Base-by-base conservation (phyloP, 2,329 filamentous ascomycete species). In the Colletotrichum sidae region DNA sequence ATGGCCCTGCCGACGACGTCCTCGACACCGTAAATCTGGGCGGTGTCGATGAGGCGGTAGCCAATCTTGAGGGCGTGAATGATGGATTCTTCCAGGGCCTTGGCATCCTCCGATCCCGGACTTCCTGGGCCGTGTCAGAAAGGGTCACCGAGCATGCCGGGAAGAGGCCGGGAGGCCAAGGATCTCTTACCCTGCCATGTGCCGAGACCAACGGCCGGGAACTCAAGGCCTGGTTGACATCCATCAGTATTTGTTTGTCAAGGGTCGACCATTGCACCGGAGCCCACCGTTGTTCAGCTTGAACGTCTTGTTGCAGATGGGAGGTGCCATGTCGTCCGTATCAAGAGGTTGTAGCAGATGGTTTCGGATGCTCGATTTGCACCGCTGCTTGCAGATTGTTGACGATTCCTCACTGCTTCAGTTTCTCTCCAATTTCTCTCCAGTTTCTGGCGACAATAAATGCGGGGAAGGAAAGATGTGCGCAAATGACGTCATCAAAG, bases 41-140 rank as follows among this genome's bases (percentile, higher is more conserved):
- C 70, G 9, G 55, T 75, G 60, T 76, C 74, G 55, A 76, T 68
- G 45, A 72, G 70, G 9, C 75, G 75, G 63, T 76, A 76, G 25
- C 75, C 75, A 12, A 55, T 55, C 42, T 72, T 67, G 11, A 77
- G 60, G 11, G 75, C 73, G 55, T 72, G 67, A 58, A 70, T 64
- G 55, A 79, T 74, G 42, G 74, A 74, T 68, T 71, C 71, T 34
- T 75, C 69, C 37, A 75, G 57, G 17, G 70, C 65, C 49, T 70
- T 60, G 13, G 66, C 56, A 44, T 71, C 70, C 11, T 68, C 65
- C 11, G 67, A 62, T 13, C 68, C 67, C 9, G 12, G 35, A 6
- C 25, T 44, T 11, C 69, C 69, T 70, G 17, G n/a, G 35, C 7
- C 12, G 8, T 1, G 38, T 65, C 13, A 55, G 54, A 25, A 37